Conservation (phyloP, 2,329 filamentous ascomycete genomes). For the Venturiaceae sp. region DNA sequence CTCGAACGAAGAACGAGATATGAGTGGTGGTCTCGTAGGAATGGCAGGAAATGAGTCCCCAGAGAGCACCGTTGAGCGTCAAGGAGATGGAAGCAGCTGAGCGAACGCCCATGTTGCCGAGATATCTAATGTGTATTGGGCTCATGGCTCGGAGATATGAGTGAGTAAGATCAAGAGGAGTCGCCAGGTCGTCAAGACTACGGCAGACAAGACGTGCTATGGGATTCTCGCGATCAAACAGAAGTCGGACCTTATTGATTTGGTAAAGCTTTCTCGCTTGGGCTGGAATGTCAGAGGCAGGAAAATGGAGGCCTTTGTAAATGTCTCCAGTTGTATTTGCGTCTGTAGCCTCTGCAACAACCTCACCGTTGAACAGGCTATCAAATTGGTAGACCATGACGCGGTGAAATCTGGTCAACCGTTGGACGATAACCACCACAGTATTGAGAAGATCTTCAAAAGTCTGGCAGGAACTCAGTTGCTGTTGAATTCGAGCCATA, state of each 20-base stretch:
- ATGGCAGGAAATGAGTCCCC: constrained; percentile 83
- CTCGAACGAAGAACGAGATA: constrained; percentile 80
- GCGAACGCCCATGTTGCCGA: constrained; percentile 81
- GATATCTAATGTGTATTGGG: constrained; percentile 79
- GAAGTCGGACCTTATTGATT: constrained; percentile 76
- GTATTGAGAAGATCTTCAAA: constrained; percentile 70
- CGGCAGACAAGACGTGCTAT: constrained; percentile 76
- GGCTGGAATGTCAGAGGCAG: constrained; percentile 74
- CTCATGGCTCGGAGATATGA: constrained; percentile 82
- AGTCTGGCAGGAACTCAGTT: constrained; percentile 61
- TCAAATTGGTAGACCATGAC: constrained; percentile 94
- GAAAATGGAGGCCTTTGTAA: constrained; percentile 81
- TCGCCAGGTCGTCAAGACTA: constrained; percentile 60
- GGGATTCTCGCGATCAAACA: constrained; percentile 74
- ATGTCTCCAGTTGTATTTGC: constrained; percentile 71
- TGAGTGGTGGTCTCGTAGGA: constrained; percentile 73
- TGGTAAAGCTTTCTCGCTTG: constrained; percentile 82
- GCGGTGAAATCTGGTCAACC: constrained; percentile 81
- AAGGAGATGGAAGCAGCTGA: constrained; percentile 92
- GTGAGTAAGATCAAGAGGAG: constrained; percentile 73
- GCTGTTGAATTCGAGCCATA: constrained; percentile 84
- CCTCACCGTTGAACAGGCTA: constrained; percentile 68
- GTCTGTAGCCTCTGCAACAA: constrained; percentile 80
- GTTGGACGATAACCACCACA: constrained; percentile 75
- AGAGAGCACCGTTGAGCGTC: constrained; percentile 74